Evolutionary conservation across 1,139 yeast species (phyloP).

Genomic region (Taiozyma sp.): DNA sequence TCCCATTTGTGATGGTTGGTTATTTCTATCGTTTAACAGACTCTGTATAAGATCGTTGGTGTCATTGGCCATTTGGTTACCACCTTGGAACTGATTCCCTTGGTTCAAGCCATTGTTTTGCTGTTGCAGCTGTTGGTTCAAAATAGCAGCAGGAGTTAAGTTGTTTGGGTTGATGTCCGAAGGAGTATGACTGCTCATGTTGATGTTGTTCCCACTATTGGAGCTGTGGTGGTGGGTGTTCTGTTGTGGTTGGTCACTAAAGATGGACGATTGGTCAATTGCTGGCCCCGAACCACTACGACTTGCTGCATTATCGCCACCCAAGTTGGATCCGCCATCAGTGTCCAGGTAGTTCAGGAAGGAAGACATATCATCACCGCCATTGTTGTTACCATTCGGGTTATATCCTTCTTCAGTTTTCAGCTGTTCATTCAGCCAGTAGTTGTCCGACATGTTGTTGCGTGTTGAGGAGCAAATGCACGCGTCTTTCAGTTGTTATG

Average conservation of each 20-base stretch:
- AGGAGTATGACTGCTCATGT: not conserved
- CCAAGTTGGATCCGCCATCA: conserved; percentile 4
- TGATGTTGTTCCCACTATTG: conserved; percentile 8
- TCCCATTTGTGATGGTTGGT: not conserved
- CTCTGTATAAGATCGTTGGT: conserved; percentile 18
- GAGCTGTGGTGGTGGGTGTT: conserved; percentile 7
- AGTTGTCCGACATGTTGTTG: conserved; percentile 19
- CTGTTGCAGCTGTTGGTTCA: conserved; percentile 13
- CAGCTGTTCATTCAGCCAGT: conserved; percentile 23
- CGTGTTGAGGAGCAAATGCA: not conserved
- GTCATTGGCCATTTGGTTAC: conserved; percentile 7
- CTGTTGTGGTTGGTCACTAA: conserved; percentile 3
- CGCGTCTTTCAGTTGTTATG: not conserved
- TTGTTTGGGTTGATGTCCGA: conserved; percentile 3
- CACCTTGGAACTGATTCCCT: conserved; percentile 5
- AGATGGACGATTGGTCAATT: conserved; percentile 9
- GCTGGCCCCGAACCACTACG: conserved; percentile 3
- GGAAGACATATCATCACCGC: conserved; percentile 23
- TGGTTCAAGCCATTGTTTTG: conserved; percentile 7
- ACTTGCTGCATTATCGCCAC: not conserved
- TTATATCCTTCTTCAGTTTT: conserved; percentile 18
- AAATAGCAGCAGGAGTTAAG: conserved; percentile 10
- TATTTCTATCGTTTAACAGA: conserved; percentile 14
- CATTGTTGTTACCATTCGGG: conserved; percentile 8
- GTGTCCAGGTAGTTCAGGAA: conserved; percentile 22